Percentiles rank a stretch among this genome's conserved stretches.
Evolutionary conservation across 1,284 basidiomycete genomes (phyloP).

Genomic region (Papiliotrema laurentii): DNA sequence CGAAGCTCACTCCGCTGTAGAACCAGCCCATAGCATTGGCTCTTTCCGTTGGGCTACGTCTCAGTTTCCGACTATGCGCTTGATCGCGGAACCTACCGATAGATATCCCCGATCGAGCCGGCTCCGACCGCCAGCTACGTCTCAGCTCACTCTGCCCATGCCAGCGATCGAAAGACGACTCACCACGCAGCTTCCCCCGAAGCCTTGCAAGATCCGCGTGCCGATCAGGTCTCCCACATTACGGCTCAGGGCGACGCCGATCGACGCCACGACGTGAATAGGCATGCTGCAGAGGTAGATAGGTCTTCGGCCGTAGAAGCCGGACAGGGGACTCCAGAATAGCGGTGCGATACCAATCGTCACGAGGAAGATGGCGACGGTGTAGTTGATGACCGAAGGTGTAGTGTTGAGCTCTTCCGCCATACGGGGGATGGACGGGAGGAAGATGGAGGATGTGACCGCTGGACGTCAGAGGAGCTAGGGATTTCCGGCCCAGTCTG

Average conservation of each 20-base stretch:
- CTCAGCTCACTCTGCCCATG: constrained; percentile 47
- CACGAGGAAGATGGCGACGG: constrained; percentile 50
- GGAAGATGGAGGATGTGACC: constrained; percentile 63
- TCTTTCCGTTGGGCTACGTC: constrained; percentile 59
- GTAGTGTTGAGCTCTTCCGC: constrained; percentile 59
- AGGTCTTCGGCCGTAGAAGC: constrained; percentile 58
- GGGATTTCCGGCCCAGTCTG: no score
- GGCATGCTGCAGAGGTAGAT: constrained; percentile 62
- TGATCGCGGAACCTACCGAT: no score
- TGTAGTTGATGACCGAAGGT: constrained; percentile 56
- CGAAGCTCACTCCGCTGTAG: constrained; percentile 52
- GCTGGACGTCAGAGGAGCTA: constrained; percentile 52
- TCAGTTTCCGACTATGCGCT: no score
- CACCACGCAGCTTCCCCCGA: constrained; percentile 46
- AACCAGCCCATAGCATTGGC: constrained; percentile 62
- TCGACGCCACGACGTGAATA: constrained; percentile 56
- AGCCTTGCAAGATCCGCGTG: constrained; percentile 62
- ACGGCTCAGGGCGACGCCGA: constrained; percentile 57
- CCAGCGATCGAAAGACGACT: neutral
- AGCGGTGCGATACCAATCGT: constrained; percentile 50
- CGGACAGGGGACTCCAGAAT: constrained; percentile 56
- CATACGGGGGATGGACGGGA: constrained; percentile 65
- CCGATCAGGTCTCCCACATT: constrained; percentile 56
- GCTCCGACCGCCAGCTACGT: constrained; percentile 54
- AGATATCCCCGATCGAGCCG: constrained; percentile 63